Evolutionary conservation across 2,329 filamentous ascomycete species (phyloP).

Genomic region (Amauroascus niger): DNA sequence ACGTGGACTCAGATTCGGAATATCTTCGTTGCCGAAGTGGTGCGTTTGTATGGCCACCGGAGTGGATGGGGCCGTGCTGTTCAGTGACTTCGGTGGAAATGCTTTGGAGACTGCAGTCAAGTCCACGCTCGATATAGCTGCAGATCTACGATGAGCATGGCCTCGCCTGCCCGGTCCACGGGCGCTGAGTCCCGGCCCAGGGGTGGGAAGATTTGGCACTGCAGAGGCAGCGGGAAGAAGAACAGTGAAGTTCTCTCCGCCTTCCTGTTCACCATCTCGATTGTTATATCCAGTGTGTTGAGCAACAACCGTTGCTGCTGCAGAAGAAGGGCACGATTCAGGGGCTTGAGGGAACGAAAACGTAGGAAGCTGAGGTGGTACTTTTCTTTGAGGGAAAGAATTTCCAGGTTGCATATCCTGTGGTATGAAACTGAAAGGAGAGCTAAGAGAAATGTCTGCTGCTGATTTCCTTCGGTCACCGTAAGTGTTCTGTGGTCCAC

Average conservation of each 20-base stretch:
- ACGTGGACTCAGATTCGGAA: constrained; percentile 27
- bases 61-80: constrained; percentile 51
- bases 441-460: constrained; percentile 39
- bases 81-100: constrained; percentile 34
- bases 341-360: constrained; percentile 32
- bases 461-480: constrained; percentile 39
- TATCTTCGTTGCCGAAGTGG: constrained; percentile 23
- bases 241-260: constrained; percentile 28
- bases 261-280: constrained; percentile 44
- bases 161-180: constrained; percentile 51
- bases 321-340: constrained; percentile 18
- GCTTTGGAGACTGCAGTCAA: constrained; percentile 48
- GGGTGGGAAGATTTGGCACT: constrained; percentile 21
- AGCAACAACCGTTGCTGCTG: neutral
- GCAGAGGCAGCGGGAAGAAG: constrained; percentile 42
- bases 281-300: neutral
- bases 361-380: constrained; percentile 27
- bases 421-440: constrained; percentile 37
- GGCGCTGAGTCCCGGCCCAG: constrained; percentile 31
- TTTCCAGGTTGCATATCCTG: neutral
- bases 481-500: constrained; percentile 45
- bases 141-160: constrained; percentile 72
- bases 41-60: constrained; percentile 35
- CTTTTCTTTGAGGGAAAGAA: constrained; percentile 9
- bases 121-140: constrained; percentile 71